phyloP scores from a whole-genome alignment of 164 flowering plant species.

The Houttuynia cordata region DNA sequence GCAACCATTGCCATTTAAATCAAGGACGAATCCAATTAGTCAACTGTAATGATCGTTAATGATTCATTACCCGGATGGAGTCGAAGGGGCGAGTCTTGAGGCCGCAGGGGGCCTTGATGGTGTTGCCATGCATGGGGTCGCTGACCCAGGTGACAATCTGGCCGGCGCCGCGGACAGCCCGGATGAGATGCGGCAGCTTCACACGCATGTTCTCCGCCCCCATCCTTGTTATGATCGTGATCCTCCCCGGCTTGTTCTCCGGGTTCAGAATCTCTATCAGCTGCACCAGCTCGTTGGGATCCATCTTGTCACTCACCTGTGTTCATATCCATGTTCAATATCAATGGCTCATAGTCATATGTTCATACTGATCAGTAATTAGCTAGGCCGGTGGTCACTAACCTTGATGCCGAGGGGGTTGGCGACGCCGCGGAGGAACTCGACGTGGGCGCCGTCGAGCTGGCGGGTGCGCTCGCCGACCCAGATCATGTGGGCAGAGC shows the following conservation, averaged over 20 bases:
- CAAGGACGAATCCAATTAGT: too few species aligned
- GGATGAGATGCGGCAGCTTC: constrained; percentile 83
- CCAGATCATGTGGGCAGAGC: constrained; percentile 95
- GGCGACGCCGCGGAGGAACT: constrained; percentile 76
- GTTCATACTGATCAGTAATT: too few species aligned
- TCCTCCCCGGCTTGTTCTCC: constrained; percentile 74
- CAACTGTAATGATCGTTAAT: too few species aligned
- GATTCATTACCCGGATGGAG: constrained; percentile 60
- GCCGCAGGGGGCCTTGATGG: constrained; percentile 95
- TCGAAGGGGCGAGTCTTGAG: constrained; percentile 94
- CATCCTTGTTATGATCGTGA: constrained; percentile 72
- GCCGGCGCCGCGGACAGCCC: constrained; percentile 78
- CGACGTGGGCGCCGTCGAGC: constrained; percentile 92
- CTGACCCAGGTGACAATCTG: constrained; percentile 95
- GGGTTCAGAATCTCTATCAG: constrained; percentile 77
- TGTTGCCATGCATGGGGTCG: constrained; percentile 97
- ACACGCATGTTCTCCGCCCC: constrained; percentile 99
- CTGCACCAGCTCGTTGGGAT: constrained; percentile 71
- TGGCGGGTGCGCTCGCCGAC: constrained; percentile 91
- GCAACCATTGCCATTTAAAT: neutral
- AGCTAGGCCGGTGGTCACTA: too few species aligned
- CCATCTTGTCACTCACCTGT: constrained; percentile 73
- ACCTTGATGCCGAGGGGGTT: constrained; percentile 91
- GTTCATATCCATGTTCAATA: too few species aligned
- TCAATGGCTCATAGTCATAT: too few species aligned